A percentile compares a stretch with the other conserved stretches of the same genome.
These are phyloP conservation scores for Pleurostoma richardsiae DNA, from an alignment of 2,329 filamentous ascomycete species.

Conservation along the genomic window DNA sequence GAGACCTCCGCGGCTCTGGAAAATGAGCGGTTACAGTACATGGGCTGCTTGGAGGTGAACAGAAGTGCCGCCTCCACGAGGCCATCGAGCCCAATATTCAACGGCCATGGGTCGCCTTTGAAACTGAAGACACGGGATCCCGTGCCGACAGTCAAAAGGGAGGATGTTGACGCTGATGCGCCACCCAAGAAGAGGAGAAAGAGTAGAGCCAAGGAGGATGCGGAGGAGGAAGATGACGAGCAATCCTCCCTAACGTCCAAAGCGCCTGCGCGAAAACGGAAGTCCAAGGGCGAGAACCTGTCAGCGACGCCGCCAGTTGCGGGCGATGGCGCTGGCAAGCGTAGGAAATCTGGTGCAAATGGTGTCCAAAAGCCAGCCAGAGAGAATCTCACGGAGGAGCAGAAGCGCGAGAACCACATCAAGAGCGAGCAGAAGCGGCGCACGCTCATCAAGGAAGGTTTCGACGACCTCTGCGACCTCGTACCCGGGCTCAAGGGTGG, in stretches of 20 bases:
- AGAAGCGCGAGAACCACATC: conserved; percentile 84
- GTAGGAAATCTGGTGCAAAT: conserved; percentile 42
- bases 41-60: conserved; percentile 53
- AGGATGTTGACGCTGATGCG: conserved; percentile 29
- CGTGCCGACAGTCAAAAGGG: conserved; percentile 20
- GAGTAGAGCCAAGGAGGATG: conserved; percentile 42
- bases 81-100: conserved; percentile 47
- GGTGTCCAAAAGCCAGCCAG: conserved; percentile 41
- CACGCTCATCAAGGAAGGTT: conserved; percentile 76
- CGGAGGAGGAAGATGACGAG: conserved; percentile 33
- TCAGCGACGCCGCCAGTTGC: conserved; percentile 26
- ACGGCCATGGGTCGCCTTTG: conserved; percentile 14
- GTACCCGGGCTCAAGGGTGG: conserved; percentile 71
- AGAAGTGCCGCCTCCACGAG: conserved; percentile 56
- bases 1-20: conserved; percentile 55
- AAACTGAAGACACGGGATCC: conserved; percentile 15
- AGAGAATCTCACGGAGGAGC: conserved; percentile 73
- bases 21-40: conserved; percentile 46
- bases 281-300: conserved; percentile 38
- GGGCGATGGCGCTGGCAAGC: conserved; percentile 31
- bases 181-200: conserved; percentile 49
- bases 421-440: conserved; percentile 82
- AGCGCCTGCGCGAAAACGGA: conserved; percentile 37
- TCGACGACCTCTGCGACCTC: conserved; percentile 71
- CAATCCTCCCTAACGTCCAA: conserved; percentile 21